These are phyloP conservation scores for Jamesozyma jinghongensis DNA, from an alignment of 805 yeast species.

Conservation along the genomic window DNA sequence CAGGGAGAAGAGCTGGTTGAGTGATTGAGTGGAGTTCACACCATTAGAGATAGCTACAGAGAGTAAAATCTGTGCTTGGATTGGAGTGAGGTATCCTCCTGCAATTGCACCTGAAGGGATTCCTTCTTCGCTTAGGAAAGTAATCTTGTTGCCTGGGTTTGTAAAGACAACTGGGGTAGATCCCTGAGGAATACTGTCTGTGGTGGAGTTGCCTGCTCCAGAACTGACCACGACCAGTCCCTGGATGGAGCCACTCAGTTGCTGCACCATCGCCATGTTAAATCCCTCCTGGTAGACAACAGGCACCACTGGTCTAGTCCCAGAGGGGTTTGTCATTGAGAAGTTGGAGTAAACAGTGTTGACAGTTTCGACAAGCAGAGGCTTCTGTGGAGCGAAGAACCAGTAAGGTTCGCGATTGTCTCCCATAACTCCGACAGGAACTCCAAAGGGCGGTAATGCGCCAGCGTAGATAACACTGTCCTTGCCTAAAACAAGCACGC, in stretches of 20 bases:
- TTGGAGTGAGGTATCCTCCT: slow-evolving; percentile 27
- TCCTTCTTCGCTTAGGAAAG: slow-evolving; percentile 11
- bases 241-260: slow-evolving; percentile 12
- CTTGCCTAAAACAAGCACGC: slow-evolving; percentile 18
- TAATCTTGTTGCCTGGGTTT: slow-evolving; percentile 6
- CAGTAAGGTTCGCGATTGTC: slow-evolving; percentile 11
- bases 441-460: slow-evolving; percentile 19
- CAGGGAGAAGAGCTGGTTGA: too few species aligned
- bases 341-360: slow-evolving; percentile 18
- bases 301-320: slow-evolving; percentile 17
- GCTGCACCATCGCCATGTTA: slow-evolving; percentile 9
- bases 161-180: slow-evolving; percentile 22
- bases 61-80: slow-evolving; percentile 26
- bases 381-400: slow-evolving; percentile 19
- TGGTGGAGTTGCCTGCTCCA: slow-evolving; percentile 11
- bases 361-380: slow-evolving; percentile 15
- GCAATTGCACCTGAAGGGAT: slow-evolving; percentile 22
- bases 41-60: slow-evolving; percentile 24
- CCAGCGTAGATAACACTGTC: slow-evolving; percentile 24
- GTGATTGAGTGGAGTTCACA: slow-evolving; percentile 10
- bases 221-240: slow-evolving; percentile 24
- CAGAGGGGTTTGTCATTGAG: slow-evolving; percentile 10
- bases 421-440: slow-evolving; percentile 22
- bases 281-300: slow-evolving; percentile 22
- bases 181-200: slow-evolving; percentile 2